Conservation (phyloP, 1,139 yeast genomes). For the Geotrichum histeridarum region DNA sequence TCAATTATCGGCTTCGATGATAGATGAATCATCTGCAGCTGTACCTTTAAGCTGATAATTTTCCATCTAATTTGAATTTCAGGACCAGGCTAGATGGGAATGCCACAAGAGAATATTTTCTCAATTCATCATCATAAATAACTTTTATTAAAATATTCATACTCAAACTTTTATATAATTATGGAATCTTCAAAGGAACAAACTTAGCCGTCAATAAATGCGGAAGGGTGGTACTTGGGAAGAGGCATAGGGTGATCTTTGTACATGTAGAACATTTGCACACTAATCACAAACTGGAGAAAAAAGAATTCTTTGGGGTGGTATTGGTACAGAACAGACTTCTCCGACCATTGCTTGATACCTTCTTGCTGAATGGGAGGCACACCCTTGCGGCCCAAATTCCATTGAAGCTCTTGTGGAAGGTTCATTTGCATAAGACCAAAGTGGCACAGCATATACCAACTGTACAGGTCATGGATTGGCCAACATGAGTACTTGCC, state of each 20-base stretch:
- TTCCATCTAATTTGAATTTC: too few species aligned
- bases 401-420: neutral
- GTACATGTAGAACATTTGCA: neutral
- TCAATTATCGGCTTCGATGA: too few species aligned
- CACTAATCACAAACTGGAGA: neutral
- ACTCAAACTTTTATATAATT: too few species aligned
- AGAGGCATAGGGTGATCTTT: neutral
- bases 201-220: neutral
- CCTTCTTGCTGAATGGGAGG: constrained; percentile 4
- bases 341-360: neutral
- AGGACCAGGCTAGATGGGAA: too few species aligned
- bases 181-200: too few species aligned
- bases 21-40: too few species aligned
- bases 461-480: constrained; percentile 6
- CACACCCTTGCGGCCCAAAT: neutral
- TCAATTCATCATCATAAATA: too few species aligned
- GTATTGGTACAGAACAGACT: neutral
- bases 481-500: constrained; percentile 6
- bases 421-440: neutral
- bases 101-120: too few species aligned
- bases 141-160: too few species aligned
- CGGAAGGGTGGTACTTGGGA: neutral
- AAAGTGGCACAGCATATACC: constrained; percentile 4
- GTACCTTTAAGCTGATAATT: too few species aligned
- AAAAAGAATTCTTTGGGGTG: neutral